Evolutionary conservation across 2,329 filamentous ascomycete species (phyloP).

Genomic region (Colletotrichum gloeosporioides): DNA sequence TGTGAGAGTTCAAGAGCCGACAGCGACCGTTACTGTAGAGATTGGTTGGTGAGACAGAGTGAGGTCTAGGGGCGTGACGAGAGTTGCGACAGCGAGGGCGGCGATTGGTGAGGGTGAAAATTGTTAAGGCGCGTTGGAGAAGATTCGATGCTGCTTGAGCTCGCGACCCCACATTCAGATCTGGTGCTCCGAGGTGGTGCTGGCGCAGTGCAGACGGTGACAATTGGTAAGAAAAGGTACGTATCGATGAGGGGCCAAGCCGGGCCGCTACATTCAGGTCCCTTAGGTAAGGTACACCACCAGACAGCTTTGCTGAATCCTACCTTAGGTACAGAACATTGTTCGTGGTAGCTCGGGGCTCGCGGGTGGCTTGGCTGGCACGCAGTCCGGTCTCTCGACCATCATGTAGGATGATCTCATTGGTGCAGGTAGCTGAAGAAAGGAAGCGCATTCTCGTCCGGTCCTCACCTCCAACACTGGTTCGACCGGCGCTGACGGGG

Average conservation of each 20-base stretch:
- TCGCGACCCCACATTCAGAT: slow-evolving; percentile 5
- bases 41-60: not conserved
- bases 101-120: not conserved
- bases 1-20: not conserved
- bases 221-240: not conserved
- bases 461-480: not conserved
- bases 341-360: slow-evolving; percentile 2
- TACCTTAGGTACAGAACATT: not conserved
- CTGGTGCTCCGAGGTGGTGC: not conserved
- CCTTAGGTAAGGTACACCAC: not conserved
- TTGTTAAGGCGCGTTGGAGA: slow-evolving; percentile 15
- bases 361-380: slow-evolving; percentile 18
- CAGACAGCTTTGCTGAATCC: not conserved
- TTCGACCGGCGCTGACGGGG: not conserved
- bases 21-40: not conserved
- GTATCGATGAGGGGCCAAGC: not conserved
- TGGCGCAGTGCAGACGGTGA: not conserved
- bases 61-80: not conserved
- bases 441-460: not conserved
- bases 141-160: not conserved
- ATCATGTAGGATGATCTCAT: not conserved
- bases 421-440: slow-evolving; percentile 14
- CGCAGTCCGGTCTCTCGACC: not conserved
- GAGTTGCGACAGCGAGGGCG: not conserved
- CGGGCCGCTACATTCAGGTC: not conserved